phyloP scores from a whole-genome alignment of 306 rosid genomes.

The Inga leiocalycina region DNA sequence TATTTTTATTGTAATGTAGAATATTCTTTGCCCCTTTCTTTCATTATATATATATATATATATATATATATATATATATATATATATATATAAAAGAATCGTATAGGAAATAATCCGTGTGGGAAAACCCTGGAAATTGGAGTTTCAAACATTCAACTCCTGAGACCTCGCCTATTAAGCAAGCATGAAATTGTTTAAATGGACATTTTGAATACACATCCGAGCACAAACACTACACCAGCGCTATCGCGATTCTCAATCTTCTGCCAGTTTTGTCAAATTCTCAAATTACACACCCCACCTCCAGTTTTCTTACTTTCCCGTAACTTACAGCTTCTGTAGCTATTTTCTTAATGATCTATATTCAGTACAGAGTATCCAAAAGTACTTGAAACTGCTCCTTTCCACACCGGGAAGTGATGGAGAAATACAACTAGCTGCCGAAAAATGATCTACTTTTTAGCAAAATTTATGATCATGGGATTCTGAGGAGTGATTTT shows the following conservation, averaged over 20 bases:
- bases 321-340: background rate
- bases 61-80: too few species aligned
- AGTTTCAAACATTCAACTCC: background rate
- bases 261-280: background rate
- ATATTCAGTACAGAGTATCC: background rate
- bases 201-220: background rate
- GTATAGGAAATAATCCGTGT: background rate
- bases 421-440: constrained; percentile 8
- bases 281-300: background rate
- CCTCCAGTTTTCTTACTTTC: background rate
- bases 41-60: too few species aligned
- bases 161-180: background rate
- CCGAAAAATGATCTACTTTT: constrained; percentile 50
- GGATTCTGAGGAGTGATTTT: constrained; percentile 93
- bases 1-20: too few species aligned
- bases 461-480: constrained; percentile 81
- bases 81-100: too few species aligned
- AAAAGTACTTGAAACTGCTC: background rate
- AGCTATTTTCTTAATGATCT: background rate
- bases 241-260: background rate
- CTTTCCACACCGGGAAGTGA: background rate
- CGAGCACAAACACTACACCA: background rate
- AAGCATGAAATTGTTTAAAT: background rate
- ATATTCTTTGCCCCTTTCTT: too few species aligned
- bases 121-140: background rate